phyloP scores from a whole-genome alignment of 192 early-diverging fungal genomes.

The Coemansia sp. region DNA sequence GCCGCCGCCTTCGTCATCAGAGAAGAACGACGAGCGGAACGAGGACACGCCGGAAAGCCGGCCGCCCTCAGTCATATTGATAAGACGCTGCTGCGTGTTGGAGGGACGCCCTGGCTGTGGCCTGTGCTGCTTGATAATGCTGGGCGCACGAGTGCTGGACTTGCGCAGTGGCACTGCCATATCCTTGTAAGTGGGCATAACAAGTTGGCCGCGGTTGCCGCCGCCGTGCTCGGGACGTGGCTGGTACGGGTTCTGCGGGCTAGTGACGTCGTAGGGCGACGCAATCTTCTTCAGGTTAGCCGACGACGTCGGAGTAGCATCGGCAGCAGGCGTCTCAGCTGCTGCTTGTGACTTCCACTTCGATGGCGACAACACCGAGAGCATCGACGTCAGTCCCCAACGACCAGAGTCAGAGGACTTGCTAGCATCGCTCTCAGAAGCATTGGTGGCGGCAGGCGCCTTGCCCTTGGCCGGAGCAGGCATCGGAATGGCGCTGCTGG shows the following conservation, averaged over 20 bases:
- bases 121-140: neutral
- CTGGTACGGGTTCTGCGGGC: conserved; percentile 50
- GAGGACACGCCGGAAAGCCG: conserved; percentile 43
- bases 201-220: conserved; percentile 22
- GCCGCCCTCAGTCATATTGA: conserved; percentile 7
- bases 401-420: conserved; percentile 29
- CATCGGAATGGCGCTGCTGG: neutral
- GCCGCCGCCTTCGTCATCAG: conserved; percentile 25
- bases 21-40: conserved; percentile 52
- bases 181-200: conserved; percentile 50
- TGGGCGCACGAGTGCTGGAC: conserved; percentile 22
- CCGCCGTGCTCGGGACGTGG: conserved; percentile 53
- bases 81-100: conserved; percentile 6
- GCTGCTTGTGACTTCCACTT: conserved; percentile 47
- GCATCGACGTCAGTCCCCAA: conserved; percentile 43
- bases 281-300: conserved; percentile 11
- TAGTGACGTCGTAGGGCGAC: conserved; percentile 46
- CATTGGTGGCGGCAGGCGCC: neutral
- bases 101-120: neutral
- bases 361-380: conserved; percentile 49
- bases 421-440: conserved; percentile 5
- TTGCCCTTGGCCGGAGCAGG: neutral
- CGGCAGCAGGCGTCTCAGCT: neutral
- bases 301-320: conserved; percentile 14
- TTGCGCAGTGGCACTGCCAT: conserved; percentile 47